Evolutionary conservation across 1,284 basidiomycete species (phyloP), one percentile per base, ranked within the genome.

Genomic region (Agaricales sp.): DNA sequence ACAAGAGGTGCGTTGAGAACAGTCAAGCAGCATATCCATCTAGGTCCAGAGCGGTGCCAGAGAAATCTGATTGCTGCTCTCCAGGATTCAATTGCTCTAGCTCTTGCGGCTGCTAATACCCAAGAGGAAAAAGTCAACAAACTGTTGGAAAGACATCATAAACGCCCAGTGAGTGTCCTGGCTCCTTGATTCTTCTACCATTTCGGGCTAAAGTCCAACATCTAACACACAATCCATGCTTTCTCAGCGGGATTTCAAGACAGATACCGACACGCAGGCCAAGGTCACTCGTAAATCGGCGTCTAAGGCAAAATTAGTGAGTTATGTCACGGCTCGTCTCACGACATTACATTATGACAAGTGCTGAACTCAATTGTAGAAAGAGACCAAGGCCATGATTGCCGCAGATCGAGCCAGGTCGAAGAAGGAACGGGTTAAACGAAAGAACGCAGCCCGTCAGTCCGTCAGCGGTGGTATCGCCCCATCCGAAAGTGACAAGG

Each of bases 31-130:
- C 13, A 20, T 16, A 35, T 51, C 43, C 49, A n/a, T 43, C 6
- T 30, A 21, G 23, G 51, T 23, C n/a, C n/a, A n/a, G n/a, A n/a
- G n/a, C n/a, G n/a, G n/a, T n/a, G n/a, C n/a, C n/a, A n/a, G n/a
- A n/a, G n/a, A n/a, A n/a, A n/a, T n/a, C n/a, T n/a, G n/a, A n/a
- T n/a, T n/a, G n/a, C n/a, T n/a, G n/a, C n/a, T n/a, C n/a, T 44
- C 49, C 54, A 72, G 73, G 73, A 74, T 54, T 63, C 64, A 14
- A 52, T 75, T 52, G 58, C 57, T 24, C 57, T 75, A 3, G 73
- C 73, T n/a, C 51, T 61, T 49, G 64, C 65, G 41, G 68, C 75
- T 56, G 66, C 60, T 20, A 56, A 59, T 38, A 56, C 52, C 24
- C 67, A 71, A 49, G 70, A 75, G 55, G 58, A 68, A 52, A 73